These are phyloP conservation scores for Dissophora ornata DNA, from an alignment of 192 early-diverging fungal species.

Conservation along the genomic window DNA sequence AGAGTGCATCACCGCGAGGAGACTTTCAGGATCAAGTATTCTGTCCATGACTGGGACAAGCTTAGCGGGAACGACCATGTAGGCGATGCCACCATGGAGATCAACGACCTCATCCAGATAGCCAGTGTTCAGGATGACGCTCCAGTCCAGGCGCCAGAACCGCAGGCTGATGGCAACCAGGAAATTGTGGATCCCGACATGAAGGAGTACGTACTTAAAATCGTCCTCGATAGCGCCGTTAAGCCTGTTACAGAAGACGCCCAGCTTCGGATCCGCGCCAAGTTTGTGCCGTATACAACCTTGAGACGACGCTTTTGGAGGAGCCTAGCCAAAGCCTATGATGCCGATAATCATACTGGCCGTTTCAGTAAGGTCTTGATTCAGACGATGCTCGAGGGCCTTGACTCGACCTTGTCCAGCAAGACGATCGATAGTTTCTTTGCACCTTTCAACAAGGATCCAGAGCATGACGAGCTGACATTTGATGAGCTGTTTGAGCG, in stretches of 20 bases:
- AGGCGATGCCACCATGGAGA: constrained; percentile 57
- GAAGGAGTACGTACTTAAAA: constrained; percentile 51
- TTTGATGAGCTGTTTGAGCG: constrained; percentile 70
- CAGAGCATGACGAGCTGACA: constrained; percentile 67
- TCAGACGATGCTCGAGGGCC: constrained; percentile 75
- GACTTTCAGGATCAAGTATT: constrained; percentile 62
- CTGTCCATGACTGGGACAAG: constrained; percentile 82
- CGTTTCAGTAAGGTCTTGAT: constrained; percentile 67
- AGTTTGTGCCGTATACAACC: constrained; percentile 74
- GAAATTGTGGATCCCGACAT: constrained; percentile 53
- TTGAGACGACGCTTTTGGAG: constrained; percentile 79
- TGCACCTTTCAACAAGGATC: constrained; percentile 57
- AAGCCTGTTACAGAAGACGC: constrained; percentile 59
- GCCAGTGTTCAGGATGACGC: constrained; percentile 29
- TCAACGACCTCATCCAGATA: constrained; percentile 63
- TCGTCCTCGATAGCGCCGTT: constrained; percentile 44
- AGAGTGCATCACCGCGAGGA: constrained; percentile 58
- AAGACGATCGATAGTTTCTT: constrained; percentile 72
- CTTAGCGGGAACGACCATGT: constrained; percentile 75
- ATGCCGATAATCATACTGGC: constrained; percentile 52
- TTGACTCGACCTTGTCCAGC: constrained; percentile 75
- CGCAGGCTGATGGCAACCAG: constrained; percentile 2
- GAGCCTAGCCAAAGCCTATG: constrained; percentile 70
- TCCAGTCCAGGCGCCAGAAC: background rate
- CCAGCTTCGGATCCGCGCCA: constrained; percentile 63